These are phyloP conservation scores for Nannochloris sp. DNA, from an alignment of 139 green algal species.

Conservation along the genomic window DNA sequence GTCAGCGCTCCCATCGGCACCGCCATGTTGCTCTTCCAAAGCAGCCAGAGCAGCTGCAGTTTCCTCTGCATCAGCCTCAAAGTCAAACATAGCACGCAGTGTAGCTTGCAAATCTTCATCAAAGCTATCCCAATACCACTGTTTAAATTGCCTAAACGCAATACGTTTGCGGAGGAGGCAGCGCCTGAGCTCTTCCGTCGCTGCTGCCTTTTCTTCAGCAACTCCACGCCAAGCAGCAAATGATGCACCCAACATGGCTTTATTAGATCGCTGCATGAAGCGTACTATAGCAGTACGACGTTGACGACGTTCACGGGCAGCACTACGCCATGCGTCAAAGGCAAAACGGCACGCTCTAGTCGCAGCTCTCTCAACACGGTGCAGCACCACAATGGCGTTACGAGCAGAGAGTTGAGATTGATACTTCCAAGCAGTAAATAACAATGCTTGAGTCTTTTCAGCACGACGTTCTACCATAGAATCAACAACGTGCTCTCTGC, in stretches of 20 bases:
- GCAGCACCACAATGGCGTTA: background rate
- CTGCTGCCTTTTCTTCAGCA: constrained; percentile 4
- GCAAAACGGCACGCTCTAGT: constrained; percentile 1
- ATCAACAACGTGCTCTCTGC: background rate
- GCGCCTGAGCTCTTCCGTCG: constrained; percentile 14
- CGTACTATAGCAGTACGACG: constrained; percentile 16
- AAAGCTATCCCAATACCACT: constrained; percentile 70
- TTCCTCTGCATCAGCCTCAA: too few species aligned
- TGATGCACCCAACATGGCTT: constrained; percentile 8
- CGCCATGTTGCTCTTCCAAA: too few species aligned
- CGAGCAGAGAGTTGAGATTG: background rate
- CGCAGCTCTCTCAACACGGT: constrained; percentile 13
- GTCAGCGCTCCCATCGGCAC: too few species aligned
- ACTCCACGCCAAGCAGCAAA: constrained; percentile 24
- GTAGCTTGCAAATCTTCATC: constrained; percentile 55
- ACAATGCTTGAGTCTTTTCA: background rate
- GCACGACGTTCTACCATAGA: constrained; percentile 5
- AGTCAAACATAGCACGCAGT: constrained; percentile 37
- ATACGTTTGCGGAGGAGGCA: constrained; percentile 59
- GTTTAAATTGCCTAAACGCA: constrained; percentile 54
- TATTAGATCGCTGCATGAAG: constrained; percentile 21
- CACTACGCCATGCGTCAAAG: constrained; percentile 16
- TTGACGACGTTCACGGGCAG: constrained; percentile 4
- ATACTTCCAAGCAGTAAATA: constrained; percentile 7
- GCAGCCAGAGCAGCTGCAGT: too few species aligned